These are phyloP conservation scores for Penicillium sp. DNA, from an alignment of 2,329 filamentous ascomycete genomes.

Conservation along the genomic window DNA sequence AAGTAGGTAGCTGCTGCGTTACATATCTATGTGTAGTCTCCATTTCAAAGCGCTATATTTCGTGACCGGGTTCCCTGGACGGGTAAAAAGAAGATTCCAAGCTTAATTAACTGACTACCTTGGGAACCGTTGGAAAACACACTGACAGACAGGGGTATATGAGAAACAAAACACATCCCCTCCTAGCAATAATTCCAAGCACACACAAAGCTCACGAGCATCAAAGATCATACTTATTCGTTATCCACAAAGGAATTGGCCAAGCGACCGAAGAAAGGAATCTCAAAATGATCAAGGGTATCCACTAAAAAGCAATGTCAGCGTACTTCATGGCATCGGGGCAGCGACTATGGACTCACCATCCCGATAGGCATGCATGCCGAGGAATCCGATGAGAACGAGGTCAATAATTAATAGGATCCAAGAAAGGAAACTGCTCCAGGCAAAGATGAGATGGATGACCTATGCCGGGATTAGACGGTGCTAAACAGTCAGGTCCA, in stretches of 20 bases:
- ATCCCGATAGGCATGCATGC: constrained; percentile 76
- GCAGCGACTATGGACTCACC: constrained; percentile 48
- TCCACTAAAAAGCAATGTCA: constrained; percentile 46
- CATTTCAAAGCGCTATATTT: too few species aligned
- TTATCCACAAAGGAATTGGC: constrained; percentile 89
- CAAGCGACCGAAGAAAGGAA: constrained; percentile 78
- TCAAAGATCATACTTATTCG: constrained; percentile 50
- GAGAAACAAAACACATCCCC: constrained; percentile 11
- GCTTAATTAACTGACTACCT: background rate
- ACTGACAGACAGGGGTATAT: constrained; percentile 21
- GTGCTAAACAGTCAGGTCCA: background rate
- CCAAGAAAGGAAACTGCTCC: constrained; percentile 81
- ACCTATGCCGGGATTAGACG: constrained; percentile 51
- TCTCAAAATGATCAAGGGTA: constrained; percentile 66
- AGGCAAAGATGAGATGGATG: constrained; percentile 79
- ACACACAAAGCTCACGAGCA: constrained; percentile 5
- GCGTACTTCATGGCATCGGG: background rate
- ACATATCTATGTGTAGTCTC: too few species aligned
- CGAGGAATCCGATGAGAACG: constrained; percentile 68
- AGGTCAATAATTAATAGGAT: constrained; percentile 73
- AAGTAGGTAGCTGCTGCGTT: too few species aligned
- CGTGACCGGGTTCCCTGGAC: too few species aligned
- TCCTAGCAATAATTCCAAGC: constrained; percentile 10
- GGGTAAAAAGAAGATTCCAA: background rate
- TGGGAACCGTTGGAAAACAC: background rate